Percentiles rank a stretch among this genome's conserved stretches.
Conservation (phyloP, 805 yeast species). For the Suhomyces pyralidae region DNA sequence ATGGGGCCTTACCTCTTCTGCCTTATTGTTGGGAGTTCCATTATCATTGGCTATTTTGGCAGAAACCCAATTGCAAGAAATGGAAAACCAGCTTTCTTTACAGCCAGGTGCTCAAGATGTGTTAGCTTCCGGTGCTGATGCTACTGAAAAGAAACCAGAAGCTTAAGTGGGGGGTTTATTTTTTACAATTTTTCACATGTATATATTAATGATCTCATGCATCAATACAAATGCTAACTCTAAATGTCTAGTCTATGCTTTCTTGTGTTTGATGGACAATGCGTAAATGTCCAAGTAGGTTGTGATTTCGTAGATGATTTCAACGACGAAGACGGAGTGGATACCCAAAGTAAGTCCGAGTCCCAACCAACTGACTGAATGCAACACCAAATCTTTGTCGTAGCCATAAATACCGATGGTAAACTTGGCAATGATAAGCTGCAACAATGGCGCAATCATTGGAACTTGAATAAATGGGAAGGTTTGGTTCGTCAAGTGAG, state of each 20-base stretch:
- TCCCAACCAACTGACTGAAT: slow-evolving; percentile 61
- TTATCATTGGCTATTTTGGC: slow-evolving; percentile 82
- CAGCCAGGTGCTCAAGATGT: slow-evolving; percentile 77
- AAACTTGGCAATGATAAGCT: slow-evolving; percentile 37
- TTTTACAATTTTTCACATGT: background rate
- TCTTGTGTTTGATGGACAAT: slow-evolving; percentile 76
- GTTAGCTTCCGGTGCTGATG: slow-evolving; percentile 60
- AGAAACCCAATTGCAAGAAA: slow-evolving; percentile 90
- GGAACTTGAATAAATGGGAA: slow-evolving; percentile 77
- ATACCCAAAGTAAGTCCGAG: slow-evolving; percentile 64
- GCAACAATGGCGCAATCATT: slow-evolving; percentile 57
- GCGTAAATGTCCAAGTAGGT: slow-evolving; percentile 81
- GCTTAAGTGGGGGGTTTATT: background rate
- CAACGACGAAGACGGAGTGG: slow-evolving; percentile 69
- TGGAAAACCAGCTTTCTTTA: slow-evolving; percentile 86
- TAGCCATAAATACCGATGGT: slow-evolving; percentile 36
- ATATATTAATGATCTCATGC: background rate
- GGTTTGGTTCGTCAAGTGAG: slow-evolving; percentile 75
- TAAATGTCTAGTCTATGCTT: slow-evolving; percentile 24
- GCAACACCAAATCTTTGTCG: slow-evolving; percentile 41
- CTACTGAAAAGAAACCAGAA: slow-evolving; percentile 21
- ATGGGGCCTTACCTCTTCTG: slow-evolving; percentile 84
- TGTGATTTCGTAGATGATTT: slow-evolving; percentile 77
- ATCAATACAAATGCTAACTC: background rate
- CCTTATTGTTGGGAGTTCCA: slow-evolving; percentile 88